Percentiles rank a stretch among this genome's conserved stretches.
Evolutionary conservation across 2,329 filamentous ascomycete species (phyloP).

Genomic region (Tolypocladium tundrense): DNA sequence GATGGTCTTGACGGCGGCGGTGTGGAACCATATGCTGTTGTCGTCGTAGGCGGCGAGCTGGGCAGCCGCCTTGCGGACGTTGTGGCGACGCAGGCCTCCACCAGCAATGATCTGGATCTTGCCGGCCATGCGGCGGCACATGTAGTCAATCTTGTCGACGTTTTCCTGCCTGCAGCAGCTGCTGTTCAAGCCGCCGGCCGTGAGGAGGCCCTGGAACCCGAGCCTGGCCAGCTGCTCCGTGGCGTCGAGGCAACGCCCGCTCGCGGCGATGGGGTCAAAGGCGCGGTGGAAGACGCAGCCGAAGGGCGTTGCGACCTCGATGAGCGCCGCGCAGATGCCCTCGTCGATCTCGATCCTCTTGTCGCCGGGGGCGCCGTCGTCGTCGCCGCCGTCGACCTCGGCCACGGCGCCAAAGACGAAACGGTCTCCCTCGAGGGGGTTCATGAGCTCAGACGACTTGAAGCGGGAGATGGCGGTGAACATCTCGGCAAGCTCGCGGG

Average conservation of each 20-base stretch:
- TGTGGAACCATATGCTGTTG: conserved; percentile 33
- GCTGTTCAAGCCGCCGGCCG: conserved; percentile 37
- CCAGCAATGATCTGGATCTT: conserved; percentile 39
- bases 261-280: conserved; percentile 36
- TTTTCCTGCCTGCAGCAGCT: conserved; percentile 24
- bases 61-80: conserved; percentile 19
- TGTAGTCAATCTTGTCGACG: conserved; percentile 19
- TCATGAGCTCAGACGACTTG: conserved; percentile 25
- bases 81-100: conserved; percentile 37
- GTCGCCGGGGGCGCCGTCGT: neutral
- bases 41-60: conserved; percentile 13
- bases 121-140: conserved; percentile 19
- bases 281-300: conserved; percentile 45
- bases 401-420: conserved; percentile 45
- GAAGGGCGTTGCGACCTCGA: conserved; percentile 29
- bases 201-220: conserved; percentile 42
- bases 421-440: conserved; percentile 34
- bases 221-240: conserved; percentile 26
- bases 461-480: conserved; percentile 24
- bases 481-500: conserved; percentile 35
- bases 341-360: conserved; percentile 25
- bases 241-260: conserved; percentile 7
- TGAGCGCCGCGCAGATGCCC: conserved; percentile 27
- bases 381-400: conserved; percentile 1
- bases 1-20: conserved; percentile 22